Evolutionary conservation across 2,329 filamentous ascomycete species (phyloP), one percentile per base, ranked within the genome.

Genomic region (Metarhizium guizhouense): DNA sequence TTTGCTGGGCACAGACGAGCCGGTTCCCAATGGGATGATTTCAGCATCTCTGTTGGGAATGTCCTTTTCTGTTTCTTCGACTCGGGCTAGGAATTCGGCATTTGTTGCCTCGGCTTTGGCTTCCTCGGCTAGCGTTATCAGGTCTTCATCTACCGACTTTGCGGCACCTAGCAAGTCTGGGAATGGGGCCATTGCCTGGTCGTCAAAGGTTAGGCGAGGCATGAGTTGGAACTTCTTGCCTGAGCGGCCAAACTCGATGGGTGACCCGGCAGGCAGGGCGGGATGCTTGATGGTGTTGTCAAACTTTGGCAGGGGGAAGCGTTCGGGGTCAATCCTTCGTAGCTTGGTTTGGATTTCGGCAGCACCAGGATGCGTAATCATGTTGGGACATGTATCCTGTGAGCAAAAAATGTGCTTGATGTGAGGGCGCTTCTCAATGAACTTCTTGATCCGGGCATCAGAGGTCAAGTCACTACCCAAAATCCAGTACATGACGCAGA

Each of bases 1-100:
- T 68, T 95, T 95, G 38, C 90, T 95, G 2, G 94, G 94, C 16
- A 88, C 68, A 0, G 93, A 88, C 3, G 93, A 97, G 8, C 94
- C 94, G 3, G 94, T 99, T 6, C 94, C 94, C 0, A 99, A 80
- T 1, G 91, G 84, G 43, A 92, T 86, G 51, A 99, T 83, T 69
- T 96, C 91, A 0, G 86, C 83, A 63, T 96, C 86, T 38, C 82
- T 79, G 60, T 83, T 82, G 2, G 88, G 87, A 2, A 95, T 81
- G 58, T 85, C 81, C n/a, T 78, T 71, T 59, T 85, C 82, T 13
- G 76, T 69, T 47, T 76, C 68, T 34, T 79, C 72, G 3, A 84
- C 75, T 69, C 63, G 73, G 53, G 66, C 68, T 18, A 77, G 67
- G 57, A 86, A 80, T 3, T 71, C 71, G 0, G 73, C 67, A 13